Evolutionary conservation across 768 basidiomycete species (phyloP), one percentile per base, ranked within the genome.

Genomic region (Leccinellum albellum): DNA sequence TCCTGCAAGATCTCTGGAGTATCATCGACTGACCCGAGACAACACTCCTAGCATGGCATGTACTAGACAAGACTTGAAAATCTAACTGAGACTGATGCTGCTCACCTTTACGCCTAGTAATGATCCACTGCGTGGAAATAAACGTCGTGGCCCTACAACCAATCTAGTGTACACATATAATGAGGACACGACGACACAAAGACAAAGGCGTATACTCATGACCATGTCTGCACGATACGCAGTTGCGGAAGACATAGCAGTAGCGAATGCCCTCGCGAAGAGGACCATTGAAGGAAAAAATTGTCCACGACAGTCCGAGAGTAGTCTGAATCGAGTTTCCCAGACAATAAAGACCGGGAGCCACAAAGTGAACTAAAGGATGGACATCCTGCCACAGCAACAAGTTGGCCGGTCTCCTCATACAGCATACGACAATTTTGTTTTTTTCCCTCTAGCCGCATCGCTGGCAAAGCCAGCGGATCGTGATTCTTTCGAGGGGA

Each of bases 281-380:
- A 57, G 56, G 57, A 14, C 46, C 40, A 3, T 6, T 2, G 6
- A 21, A 8, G 21, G 3, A 15, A 24, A 20, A 44, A 54, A 26
- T 55, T 6, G 44, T 29, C 37, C 57, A 60, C 17, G 50, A 68
- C 66, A 71, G 63, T 24, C 58, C 58, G 28, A 71, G 65, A 71
- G 58, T 73, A 73, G 71, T 71, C 71, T 70, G 73, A 74, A 63
- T 73, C 66, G 66, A 71, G 71, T 74, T 68, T 59, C 60, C 32
- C 54, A 15, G 42, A 26, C 50, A 49, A 53, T 50, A 8, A 53
- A 29, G 42, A 54, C 50, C 50, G 21, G 51, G 69, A 56, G 63
- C 69, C 60, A 60, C 67, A 24, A 71, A 73, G 67, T 54, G 62
- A 69, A 73, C 69, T 61, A 26, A 71, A 67, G 66, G 56, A 56